Evolutionary conservation across 2,329 filamentous ascomycete species (phyloP).

Genomic region (Eurotiales sp.): DNA sequence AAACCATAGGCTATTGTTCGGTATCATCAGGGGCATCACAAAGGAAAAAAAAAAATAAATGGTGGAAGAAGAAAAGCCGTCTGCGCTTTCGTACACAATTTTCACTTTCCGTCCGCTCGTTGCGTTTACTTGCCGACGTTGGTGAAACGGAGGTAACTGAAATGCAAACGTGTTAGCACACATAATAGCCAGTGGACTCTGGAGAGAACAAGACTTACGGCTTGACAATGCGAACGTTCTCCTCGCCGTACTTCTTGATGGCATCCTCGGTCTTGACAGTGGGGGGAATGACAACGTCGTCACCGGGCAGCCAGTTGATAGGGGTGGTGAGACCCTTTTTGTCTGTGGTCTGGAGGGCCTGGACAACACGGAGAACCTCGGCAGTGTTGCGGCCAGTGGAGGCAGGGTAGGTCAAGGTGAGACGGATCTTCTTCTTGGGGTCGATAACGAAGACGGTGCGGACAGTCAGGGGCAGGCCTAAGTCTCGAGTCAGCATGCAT

Average conservation of each 20-base stretch:
- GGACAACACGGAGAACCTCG: conserved; percentile 74
- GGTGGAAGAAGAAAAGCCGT: not conserved
- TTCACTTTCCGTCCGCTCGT: not conserved
- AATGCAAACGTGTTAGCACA: not conserved
- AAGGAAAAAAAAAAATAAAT: conserved; percentile 2
- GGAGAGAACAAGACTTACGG: conserved; percentile 43
- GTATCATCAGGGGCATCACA: conserved; percentile 16
- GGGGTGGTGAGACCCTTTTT: conserved; percentile 85
- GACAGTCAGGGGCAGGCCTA: conserved; percentile 78
- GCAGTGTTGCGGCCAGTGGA: conserved; percentile 80
- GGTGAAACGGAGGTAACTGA: conserved; percentile 38
- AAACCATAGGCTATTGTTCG: conserved; percentile 5
- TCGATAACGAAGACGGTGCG: conserved; percentile 94
- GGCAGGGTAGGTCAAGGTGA: conserved; percentile 89
- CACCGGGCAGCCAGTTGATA: conserved; percentile 83
- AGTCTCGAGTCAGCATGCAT: conserved; percentile 8
- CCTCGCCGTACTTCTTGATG: conserved; percentile 77
- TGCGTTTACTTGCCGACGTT: conserved; percentile 29
- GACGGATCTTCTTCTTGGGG: conserved; percentile 86
- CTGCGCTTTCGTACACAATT: not conserved
- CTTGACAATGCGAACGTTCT: conserved; percentile 53
- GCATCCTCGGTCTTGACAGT: conserved; percentile 79
- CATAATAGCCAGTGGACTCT: no score
- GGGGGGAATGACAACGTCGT: conserved; percentile 90
- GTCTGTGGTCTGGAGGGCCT: conserved; percentile 78